Evolutionary conservation across 2,329 filamentous ascomycete species (phyloP).

Genomic region (Penicillium digitatum): DNA sequence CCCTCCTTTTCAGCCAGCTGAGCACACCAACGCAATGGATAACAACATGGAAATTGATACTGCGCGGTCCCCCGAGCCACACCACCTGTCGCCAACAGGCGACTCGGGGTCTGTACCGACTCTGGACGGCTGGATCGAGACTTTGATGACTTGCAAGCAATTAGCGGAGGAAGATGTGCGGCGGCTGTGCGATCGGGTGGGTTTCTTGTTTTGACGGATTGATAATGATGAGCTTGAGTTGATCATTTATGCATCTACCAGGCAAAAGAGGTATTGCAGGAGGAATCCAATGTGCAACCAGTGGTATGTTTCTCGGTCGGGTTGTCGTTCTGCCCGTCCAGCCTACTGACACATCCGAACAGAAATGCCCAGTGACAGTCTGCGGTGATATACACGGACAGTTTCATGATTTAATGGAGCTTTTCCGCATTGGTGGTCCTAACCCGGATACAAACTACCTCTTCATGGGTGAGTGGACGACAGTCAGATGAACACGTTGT

Average conservation of each 20-base stretch:
- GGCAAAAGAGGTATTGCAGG: constrained; percentile 93
- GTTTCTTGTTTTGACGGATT: constrained; percentile 30
- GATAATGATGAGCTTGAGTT: constrained; percentile 15
- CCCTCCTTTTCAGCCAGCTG: constrained; percentile 25
- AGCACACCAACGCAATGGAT: constrained; percentile 61
- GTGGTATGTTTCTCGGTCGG: constrained; percentile 62
- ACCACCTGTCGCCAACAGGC: constrained; percentile 68
- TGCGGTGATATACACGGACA: constrained; percentile 99
- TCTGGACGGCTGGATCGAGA: constrained; percentile 97
- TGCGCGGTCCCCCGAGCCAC: constrained; percentile 73
- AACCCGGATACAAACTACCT: constrained; percentile 99
- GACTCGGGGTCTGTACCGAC: constrained; percentile 90
- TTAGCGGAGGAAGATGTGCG: constrained; percentile 90
- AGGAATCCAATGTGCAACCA: constrained; percentile 97
- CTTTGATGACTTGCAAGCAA: constrained; percentile 97
- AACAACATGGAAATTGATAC: constrained; percentile 97
- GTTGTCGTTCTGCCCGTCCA: constrained; percentile 3
- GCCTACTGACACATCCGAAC: constrained; percentile 21
- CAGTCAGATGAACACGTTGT: constrained; percentile 12
- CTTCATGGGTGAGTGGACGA: constrained; percentile 75
- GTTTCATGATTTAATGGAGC: constrained; percentile 98
- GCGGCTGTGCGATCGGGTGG: constrained; percentile 94
- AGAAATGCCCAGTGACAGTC: constrained; percentile 98
- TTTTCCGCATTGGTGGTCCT: constrained; percentile 97
- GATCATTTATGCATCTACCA: constrained; percentile 39